phyloP scores from a whole-genome alignment of 2,329 filamentous ascomycete species.

The Tolypocladium capitatum region DNA sequence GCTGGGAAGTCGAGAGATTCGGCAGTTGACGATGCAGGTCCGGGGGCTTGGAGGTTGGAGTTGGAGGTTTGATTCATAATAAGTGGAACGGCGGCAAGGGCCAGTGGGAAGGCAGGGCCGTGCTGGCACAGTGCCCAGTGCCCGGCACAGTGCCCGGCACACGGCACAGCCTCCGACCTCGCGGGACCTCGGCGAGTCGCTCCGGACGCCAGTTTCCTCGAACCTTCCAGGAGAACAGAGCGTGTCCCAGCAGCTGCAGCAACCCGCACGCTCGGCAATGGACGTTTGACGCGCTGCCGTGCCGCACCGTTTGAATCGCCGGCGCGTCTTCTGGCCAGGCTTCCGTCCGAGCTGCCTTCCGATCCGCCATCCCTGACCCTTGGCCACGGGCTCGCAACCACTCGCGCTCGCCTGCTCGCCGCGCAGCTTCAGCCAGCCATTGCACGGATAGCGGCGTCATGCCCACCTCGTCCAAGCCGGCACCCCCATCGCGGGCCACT shows the following conservation, averaged over 20 bases:
- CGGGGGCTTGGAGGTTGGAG: background rate
- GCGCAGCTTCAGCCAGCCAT: background rate
- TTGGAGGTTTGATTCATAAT: background rate
- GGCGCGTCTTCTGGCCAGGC: background rate
- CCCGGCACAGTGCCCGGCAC: background rate
- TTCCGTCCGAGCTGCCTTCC: background rate
- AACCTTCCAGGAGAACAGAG: too few species aligned
- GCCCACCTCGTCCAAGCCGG: background rate
- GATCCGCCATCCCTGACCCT: background rate
- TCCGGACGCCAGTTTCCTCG: background rate
- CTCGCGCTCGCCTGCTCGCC: background rate
- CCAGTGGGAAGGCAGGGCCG: too few species aligned
- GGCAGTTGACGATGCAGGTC: background rate
- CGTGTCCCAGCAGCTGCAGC: too few species aligned
- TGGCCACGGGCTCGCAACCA: background rate
- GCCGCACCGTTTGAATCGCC: background rate
- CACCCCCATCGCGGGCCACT: conserved; percentile 2
- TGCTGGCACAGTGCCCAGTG: background rate
- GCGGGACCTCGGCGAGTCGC: background rate
- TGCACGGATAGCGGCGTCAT: background rate
- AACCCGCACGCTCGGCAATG: background rate
- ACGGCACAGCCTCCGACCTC: background rate
- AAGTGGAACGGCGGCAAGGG: too few species aligned
- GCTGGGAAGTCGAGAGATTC: background rate
- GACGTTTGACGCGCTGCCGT: background rate